Evolutionary conservation across 129 eudicot genomes (phyloP).

Genomic region (Glebionis coronaria): DNA sequence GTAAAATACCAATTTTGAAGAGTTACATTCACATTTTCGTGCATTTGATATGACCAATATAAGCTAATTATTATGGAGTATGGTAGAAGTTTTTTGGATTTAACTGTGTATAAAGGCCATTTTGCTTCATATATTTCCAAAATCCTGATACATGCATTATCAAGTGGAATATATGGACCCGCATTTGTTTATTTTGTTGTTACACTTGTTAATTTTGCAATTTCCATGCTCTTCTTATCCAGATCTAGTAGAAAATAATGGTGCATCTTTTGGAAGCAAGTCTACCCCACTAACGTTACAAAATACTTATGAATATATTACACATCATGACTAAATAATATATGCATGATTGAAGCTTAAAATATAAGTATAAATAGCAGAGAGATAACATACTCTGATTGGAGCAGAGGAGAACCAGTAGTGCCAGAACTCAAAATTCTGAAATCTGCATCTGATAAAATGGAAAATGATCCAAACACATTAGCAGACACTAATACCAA

Average conservation of each 20-base stretch:
- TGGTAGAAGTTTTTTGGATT: conserved; percentile 18
- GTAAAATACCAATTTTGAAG: neutral
- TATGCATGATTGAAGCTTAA: conserved; percentile 7
- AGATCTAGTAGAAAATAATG: conserved; percentile 23
- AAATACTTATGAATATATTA: conserved; percentile 21
- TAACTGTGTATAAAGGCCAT: neutral
- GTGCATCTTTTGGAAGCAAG: conserved; percentile 18
- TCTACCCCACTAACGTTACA: conserved; percentile 8
- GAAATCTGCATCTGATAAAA: conserved; percentile 25
- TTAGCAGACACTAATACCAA: conserved; percentile 29
- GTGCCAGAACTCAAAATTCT: conserved; percentile 4
- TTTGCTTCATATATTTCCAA: conserved; percentile 35
- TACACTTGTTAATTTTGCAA: conserved; percentile 28
- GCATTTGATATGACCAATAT: conserved; percentile 6
- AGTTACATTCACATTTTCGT: neutral
- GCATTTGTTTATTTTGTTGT: conserved; percentile 4
- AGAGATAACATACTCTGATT: neutral
- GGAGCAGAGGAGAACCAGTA: conserved; percentile 3
- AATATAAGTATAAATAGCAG: neutral
- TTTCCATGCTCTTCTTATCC: conserved; percentile 26
- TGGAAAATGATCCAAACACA: conserved; percentile 42
- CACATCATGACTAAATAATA: conserved; percentile 20
- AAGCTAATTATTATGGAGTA: conserved; percentile 14
- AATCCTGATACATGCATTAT: conserved; percentile 19
- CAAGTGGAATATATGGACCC: conserved; percentile 31